These are phyloP conservation scores for Trametes polyzona DNA, from an alignment of 1,284 basidiomycete species.

Conservation along the genomic window DNA sequence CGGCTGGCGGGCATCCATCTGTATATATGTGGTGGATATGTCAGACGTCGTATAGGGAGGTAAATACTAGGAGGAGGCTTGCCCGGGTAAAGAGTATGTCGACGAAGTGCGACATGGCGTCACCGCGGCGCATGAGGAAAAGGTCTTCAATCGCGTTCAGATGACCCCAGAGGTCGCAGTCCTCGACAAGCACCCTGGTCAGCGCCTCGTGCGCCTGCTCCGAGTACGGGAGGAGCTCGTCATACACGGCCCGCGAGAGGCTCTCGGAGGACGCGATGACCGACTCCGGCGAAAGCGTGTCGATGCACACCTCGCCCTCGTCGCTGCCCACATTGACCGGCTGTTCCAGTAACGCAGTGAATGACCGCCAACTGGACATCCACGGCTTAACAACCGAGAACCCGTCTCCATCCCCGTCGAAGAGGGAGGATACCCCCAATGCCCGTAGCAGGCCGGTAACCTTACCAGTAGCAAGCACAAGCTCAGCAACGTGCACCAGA, in stretches of 20 bases:
- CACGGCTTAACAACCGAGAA: slow-evolving; percentile 25
- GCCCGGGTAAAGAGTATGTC: slow-evolving; percentile 77
- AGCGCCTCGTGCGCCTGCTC: slow-evolving; percentile 58
- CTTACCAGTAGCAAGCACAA: slow-evolving; percentile 76
- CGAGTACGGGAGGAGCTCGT: slow-evolving; percentile 65
- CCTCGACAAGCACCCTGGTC: slow-evolving; percentile 63
- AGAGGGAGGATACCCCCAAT: slow-evolving; percentile 37
- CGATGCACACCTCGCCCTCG: neutral
- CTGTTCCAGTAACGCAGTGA: slow-evolving; percentile 20
- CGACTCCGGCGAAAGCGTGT: slow-evolving; percentile 2
- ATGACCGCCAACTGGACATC: slow-evolving; percentile 37
- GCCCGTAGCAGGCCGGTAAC: slow-evolving; percentile 72
- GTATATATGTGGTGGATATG: neutral
- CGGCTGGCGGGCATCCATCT: slow-evolving; percentile 73
- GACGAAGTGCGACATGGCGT: slow-evolving; percentile 73
- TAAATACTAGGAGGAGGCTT: neutral
- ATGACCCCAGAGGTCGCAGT: slow-evolving; percentile 74
- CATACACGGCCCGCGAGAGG: slow-evolving; percentile 64
- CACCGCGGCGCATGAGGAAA: slow-evolving; percentile 74
- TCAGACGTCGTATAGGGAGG: neutral
- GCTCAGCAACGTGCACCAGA: slow-evolving; percentile 58
- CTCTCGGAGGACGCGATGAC: slow-evolving; percentile 52
- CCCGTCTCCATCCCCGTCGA: slow-evolving; percentile 17
- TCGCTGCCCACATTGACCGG: neutral
- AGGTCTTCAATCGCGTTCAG: slow-evolving; percentile 74